A percentile compares a stretch with the other conserved stretches of the same genome.
These are phyloP conservation scores for Sphaerulina musiva DNA, from an alignment of 2,329 filamentous ascomycete genomes.

Conservation along the genomic window DNA sequence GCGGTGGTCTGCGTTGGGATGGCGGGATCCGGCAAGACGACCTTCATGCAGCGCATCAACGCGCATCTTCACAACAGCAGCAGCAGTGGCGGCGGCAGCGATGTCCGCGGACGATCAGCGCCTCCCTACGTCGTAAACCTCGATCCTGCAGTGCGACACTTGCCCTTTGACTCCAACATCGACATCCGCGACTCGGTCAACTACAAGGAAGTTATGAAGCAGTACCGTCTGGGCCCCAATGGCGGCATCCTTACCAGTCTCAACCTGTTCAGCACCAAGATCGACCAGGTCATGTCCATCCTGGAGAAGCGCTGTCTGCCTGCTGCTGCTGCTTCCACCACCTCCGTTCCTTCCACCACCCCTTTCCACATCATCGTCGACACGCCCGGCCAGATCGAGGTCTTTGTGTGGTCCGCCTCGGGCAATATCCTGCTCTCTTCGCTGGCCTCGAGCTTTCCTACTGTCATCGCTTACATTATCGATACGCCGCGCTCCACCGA, in stretches of 20 bases:
- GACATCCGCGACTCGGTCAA: conserved; percentile 98
- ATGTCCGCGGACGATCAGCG: conserved; percentile 32
- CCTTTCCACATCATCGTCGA: conserved; percentile 79
- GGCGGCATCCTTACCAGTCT: conserved; percentile 91
- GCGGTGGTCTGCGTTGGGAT: conserved; percentile 93
- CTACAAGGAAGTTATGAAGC: conserved; percentile 99
- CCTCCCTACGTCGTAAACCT: conserved; percentile 95
- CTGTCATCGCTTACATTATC: conserved; percentile 94
- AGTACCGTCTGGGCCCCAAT: conserved; percentile 96
- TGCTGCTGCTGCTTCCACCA: neutral
- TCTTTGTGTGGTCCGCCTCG: conserved; percentile 96
- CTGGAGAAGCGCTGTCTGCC: conserved; percentile 69
- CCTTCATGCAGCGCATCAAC: conserved; percentile 98
- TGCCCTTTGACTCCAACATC: conserved; percentile 95
- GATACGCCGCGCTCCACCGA: conserved; percentile 91
- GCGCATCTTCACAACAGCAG: conserved; percentile 66
- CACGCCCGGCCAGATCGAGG: conserved; percentile 95
- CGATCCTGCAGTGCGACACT: conserved; percentile 85
- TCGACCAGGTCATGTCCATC: conserved; percentile 85
- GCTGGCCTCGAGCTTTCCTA: conserved; percentile 88
- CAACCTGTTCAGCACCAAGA: conserved; percentile 95
- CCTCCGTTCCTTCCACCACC: conserved; percentile 32
- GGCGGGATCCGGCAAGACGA: conserved; percentile 98
- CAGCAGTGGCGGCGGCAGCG: conserved; percentile 37
- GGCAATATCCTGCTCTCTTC: conserved; percentile 91